phyloP scores from a whole-genome alignment of 2,329 filamentous ascomycete species.

The Monosporascus sp. region DNA sequence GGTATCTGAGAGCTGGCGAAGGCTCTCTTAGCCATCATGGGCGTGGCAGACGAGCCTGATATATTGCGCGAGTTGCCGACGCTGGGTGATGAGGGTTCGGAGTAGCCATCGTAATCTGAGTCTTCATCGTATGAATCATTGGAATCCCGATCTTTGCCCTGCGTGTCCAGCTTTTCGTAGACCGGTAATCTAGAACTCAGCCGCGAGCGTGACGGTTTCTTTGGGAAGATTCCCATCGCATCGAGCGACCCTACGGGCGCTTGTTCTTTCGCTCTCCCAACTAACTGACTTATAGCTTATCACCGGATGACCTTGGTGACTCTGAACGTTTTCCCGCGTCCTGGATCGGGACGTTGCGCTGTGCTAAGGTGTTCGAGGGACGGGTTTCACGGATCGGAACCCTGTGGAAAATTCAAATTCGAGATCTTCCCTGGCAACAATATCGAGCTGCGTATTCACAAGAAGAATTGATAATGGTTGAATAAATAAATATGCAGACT shows the following conservation, averaged over 20 bases:
- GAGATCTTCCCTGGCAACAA: too few species aligned
- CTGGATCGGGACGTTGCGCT: too few species aligned
- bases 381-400: too few species aligned
- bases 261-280: too few species aligned
- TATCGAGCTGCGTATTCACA: too few species aligned
- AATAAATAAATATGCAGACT: too few species aligned
- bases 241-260: slow-evolving; percentile 1
- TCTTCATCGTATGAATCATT: slow-evolving; percentile 42
- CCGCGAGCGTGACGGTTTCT: slow-evolving; percentile 41
- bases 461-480: too few species aligned
- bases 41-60: slow-evolving; percentile 34
- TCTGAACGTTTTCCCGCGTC: too few species aligned
- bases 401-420: too few species aligned
- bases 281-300: too few species aligned
- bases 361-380: too few species aligned
- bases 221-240: slow-evolving; percentile 44
- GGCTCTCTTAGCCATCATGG: slow-evolving; percentile 39
- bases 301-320: too few species aligned
- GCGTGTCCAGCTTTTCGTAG: slow-evolving; percentile 39
- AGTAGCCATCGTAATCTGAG: slow-evolving; percentile 31
- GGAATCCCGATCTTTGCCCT: slow-evolving; percentile 46
- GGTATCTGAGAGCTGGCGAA: slow-evolving; percentile 26
- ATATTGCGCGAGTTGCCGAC: slow-evolving; percentile 51
- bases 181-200: slow-evolving; percentile 41
- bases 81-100: slow-evolving; percentile 39